Evolutionary conservation across 768 basidiomycete genomes (phyloP), one percentile per base, ranked within the genome.

Genomic region (Chalciporus pseudorubinellus): DNA sequence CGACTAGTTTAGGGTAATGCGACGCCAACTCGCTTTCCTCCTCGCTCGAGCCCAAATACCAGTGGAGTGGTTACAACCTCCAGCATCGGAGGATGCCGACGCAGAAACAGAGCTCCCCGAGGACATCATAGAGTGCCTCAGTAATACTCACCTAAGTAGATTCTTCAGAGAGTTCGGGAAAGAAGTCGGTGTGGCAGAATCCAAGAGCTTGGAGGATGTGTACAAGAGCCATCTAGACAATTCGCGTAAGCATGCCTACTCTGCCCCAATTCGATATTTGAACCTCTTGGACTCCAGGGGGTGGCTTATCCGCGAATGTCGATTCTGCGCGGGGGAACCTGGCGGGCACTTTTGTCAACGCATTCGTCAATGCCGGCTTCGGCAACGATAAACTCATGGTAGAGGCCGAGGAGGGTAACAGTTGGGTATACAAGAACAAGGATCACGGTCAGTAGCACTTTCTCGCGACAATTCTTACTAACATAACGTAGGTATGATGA

Each of bases 391-490:
- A 97, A 68, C 80, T 99, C 48, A 95, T 99, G 92, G 93, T 95
- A 6, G 88, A 87, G 64, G 95, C 94, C 1, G 90, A 93, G 52
- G 95, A 97, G 63, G 95, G 97, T 13, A 91, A 84, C 70, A 95
- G 92, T 61, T 99, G 94, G 94, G 92, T 99, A 51, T 99, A 98
- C 78, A 98, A 98, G 80, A 98, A 98, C 77, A 98, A 98, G 73
- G 95, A 98, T 47, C 92, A 97, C 56, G 97, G 95, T 86, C 51
- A 19, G 77, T 64, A 13, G 42, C 14, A 24, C 38, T n/a, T 31
- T 45, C 34, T 10, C 14, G 21, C 19, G 19, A 5, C 55, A 28
- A 14, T n/a, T 2, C 46, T 19, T 36, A 6, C 39, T 58, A 4
- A 66, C 22, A 31, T 29, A 18, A 22, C 24, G 1, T 55, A 92